Evolutionary conservation across 169 alveolate genomes (phyloP).

Genomic region (Eimeria brunetti): DNA sequence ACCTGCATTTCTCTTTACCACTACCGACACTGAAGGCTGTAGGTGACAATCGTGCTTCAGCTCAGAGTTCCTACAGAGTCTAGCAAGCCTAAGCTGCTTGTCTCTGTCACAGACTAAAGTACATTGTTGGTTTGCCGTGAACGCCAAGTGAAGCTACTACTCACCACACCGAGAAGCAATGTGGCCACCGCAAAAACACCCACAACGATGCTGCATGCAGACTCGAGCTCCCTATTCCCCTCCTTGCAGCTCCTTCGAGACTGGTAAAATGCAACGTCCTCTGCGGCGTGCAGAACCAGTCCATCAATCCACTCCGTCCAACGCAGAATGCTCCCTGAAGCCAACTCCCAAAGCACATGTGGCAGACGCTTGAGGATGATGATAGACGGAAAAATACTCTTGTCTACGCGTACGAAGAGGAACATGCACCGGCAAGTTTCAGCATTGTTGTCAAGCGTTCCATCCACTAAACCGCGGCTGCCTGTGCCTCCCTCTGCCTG

Average conservation of each 20-base stretch:
- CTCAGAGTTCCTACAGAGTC: background rate
- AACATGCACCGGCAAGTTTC: background rate
- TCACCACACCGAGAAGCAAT: slow-evolving; percentile 47
- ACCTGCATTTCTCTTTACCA: background rate
- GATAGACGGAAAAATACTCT: background rate
- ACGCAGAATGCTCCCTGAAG: slow-evolving; percentile 52
- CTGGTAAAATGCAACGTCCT: slow-evolving; percentile 27
- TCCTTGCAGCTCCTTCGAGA: slow-evolving; percentile 38
- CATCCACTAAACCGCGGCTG: background rate
- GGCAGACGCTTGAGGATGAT: background rate
- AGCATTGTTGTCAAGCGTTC: background rate
- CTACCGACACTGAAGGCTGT: background rate
- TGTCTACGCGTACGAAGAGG: background rate
- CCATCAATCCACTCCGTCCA: slow-evolving; percentile 68
- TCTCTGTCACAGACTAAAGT: background rate
- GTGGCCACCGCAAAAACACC: background rate
- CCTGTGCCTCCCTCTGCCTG: background rate
- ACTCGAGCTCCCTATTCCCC: slow-evolving; percentile 22
- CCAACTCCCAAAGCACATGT: background rate
- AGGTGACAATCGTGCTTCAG: background rate
- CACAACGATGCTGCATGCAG: slow-evolving; percentile 37
- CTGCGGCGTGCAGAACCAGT: slow-evolving; percentile 52
- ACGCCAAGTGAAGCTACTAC: background rate
- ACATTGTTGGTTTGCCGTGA: background rate
- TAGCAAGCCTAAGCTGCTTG: background rate